phyloP scores from a whole-genome alignment of 352 stramenopile genomes.

The Pythium coloratum region DNA sequence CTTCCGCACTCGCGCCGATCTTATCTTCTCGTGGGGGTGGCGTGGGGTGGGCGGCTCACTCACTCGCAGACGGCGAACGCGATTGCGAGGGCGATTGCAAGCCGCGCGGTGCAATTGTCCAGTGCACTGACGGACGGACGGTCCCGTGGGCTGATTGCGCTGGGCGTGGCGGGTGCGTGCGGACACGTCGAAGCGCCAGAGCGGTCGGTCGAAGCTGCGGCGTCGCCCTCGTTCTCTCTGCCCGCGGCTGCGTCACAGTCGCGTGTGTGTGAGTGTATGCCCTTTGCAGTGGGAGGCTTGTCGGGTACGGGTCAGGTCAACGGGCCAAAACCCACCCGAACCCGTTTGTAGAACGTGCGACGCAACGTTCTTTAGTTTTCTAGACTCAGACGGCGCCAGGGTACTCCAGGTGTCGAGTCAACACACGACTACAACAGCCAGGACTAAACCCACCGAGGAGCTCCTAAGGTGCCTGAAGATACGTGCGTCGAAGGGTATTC shows the following conservation, averaged over 20 bases:
- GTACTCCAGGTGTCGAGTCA: too few relatives aligned
- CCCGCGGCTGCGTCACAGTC: constrained; percentile 9
- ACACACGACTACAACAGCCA: too few relatives aligned
- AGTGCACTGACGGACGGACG: background rate
- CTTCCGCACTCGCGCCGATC: background rate
- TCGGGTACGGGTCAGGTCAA: background rate
- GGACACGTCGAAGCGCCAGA: constrained; percentile 3
- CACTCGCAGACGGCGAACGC: background rate
- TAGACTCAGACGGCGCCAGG: background rate
- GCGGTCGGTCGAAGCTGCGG: constrained; percentile 7
- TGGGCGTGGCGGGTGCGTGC: background rate
- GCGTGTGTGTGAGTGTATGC: constrained; percentile 8
- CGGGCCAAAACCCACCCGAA: background rate
- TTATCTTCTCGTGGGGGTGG: background rate
- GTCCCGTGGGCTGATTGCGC: constrained; percentile 6
- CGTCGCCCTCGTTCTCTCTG: constrained; percentile 5
- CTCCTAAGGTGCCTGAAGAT: background rate
- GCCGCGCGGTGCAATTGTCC: background rate
- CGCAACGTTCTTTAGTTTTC: background rate
- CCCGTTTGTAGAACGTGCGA: background rate
- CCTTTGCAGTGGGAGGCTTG: constrained; percentile 6
- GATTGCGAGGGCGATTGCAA: background rate
- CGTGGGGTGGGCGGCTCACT: background rate
- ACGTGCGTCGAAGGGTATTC: background rate
- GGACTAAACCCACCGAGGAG: too few relatives aligned